Percentiles rank a stretch among this genome's conserved stretches.
Evolutionary conservation across 1,284 basidiomycete genomes (phyloP).

Genomic region (Blastosporella zonata): DNA sequence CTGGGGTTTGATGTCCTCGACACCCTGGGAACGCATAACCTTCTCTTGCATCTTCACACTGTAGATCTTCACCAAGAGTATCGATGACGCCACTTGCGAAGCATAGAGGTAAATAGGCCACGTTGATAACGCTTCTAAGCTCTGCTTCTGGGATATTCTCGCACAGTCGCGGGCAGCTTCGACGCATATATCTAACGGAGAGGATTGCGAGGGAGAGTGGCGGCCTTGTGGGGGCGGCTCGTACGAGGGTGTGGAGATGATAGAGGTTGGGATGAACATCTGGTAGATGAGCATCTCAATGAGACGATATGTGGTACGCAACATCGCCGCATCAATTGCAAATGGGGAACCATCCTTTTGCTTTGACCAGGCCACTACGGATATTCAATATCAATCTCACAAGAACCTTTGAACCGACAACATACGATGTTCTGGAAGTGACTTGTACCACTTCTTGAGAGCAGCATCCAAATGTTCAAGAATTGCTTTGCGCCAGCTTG

Average conservation of each 20-base stretch:
- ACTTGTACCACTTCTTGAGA: conserved; percentile 70
- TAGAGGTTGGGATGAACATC: conserved; percentile 59
- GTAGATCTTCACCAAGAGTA: conserved; percentile 48
- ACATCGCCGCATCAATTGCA: conserved; percentile 65
- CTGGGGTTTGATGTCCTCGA: conserved; percentile 40
- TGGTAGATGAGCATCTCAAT: conserved; percentile 73
- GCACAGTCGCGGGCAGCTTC: conserved; percentile 64
- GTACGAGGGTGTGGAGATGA: conserved; percentile 16
- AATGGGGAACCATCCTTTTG: conserved; percentile 50
- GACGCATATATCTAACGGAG: conserved; percentile 60
- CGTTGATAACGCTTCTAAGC: conserved; percentile 39
- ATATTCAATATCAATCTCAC: not conserved
- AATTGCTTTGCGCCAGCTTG: conserved; percentile 57
- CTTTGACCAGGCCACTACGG: conserved; percentile 66
- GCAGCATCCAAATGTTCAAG: conserved; percentile 69
- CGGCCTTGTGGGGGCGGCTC: not conserved
- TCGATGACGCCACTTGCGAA: conserved; percentile 43
- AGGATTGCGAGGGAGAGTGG: conserved; percentile 25
- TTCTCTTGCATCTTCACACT: conserved; percentile 45
- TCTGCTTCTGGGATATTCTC: conserved; percentile 55
- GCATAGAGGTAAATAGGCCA: conserved; percentile 38
- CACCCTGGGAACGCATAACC: conserved; percentile 22
- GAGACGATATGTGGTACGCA: conserved; percentile 71
- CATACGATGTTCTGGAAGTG: conserved; percentile 68
- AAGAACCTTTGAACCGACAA: conserved; percentile 4